Evolutionary conservation across 768 basidiomycete genomes (phyloP).

Genomic region (Crucibulum laeve): DNA sequence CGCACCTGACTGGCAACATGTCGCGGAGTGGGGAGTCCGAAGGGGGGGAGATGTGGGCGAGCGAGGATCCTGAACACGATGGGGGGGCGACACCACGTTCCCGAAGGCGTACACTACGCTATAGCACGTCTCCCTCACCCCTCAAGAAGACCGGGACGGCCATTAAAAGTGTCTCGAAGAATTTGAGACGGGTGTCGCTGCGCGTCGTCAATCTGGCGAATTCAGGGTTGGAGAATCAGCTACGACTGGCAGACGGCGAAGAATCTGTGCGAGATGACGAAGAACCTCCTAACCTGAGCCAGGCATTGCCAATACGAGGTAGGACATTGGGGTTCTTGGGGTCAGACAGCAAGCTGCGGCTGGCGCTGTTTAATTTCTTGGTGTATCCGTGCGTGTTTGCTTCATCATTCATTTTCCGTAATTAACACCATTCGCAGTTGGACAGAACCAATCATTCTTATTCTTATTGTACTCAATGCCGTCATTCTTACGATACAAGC

Average conservation of each 20-base stretch:
- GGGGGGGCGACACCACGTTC: conserved; percentile 33
- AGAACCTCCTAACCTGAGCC: conserved; percentile 35
- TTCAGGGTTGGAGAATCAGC: conserved; percentile 53
- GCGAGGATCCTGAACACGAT: conserved; percentile 46
- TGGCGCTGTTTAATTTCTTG: conserved; percentile 63
- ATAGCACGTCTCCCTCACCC: conserved; percentile 52
- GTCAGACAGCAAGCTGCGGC: conserved; percentile 59
- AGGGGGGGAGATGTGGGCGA: conserved; percentile 20
- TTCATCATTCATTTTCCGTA: conserved; percentile 4
- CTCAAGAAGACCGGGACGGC: conserved; percentile 58
- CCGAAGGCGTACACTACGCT: conserved; percentile 42
- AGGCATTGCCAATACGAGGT: conserved; percentile 59
- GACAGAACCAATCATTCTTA: conserved; percentile 83
- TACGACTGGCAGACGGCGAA: conserved; percentile 48
- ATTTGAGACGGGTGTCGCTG: conserved; percentile 58
- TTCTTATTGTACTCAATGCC: conserved; percentile 82
- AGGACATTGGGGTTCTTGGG: conserved; percentile 76
- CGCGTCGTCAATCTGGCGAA: conserved; percentile 81
- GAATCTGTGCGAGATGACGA: conserved; percentile 33
- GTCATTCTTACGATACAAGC: conserved; percentile 80
- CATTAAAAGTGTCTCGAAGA: conserved; percentile 53
- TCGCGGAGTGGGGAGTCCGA: conserved; percentile 28
- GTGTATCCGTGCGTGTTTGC: conserved; percentile 57
- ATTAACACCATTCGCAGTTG: conserved; percentile 38
- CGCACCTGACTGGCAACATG: conserved; percentile 53